Evolutionary conservation across 2,329 filamentous ascomycete species (phyloP).

Genomic region (Exserohilum rostratum): DNA sequence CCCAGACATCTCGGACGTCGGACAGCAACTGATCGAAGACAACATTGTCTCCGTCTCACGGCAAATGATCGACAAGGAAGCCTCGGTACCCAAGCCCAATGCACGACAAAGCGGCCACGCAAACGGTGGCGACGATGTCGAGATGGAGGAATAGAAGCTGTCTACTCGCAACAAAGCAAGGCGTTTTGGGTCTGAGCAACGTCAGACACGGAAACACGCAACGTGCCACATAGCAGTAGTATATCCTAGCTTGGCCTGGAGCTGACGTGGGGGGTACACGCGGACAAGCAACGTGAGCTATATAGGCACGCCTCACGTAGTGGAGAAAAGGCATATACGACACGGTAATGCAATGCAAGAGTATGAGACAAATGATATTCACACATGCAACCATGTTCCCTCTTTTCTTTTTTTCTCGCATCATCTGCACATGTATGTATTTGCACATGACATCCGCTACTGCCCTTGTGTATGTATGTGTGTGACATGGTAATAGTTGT

Average conservation of each 20-base stretch:
- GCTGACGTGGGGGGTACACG: not conserved
- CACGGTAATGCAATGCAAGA: conserved; percentile 21
- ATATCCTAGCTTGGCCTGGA: not conserved
- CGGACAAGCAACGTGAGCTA: not conserved
- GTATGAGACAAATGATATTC: conserved; percentile 20
- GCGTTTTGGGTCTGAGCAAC: not conserved
- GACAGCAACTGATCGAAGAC: conserved; percentile 96
- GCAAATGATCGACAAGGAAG: conserved; percentile 99
- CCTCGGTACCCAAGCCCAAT: conserved; percentile 73
- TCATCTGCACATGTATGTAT: not conserved
- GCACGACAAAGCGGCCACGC: conserved; percentile 35
- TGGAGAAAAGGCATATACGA: conserved; percentile 3
- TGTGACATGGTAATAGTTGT: no score
- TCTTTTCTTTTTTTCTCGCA: not conserved
- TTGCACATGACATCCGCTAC: no score
- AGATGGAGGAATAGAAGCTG: conserved; percentile 20
- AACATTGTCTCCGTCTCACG: conserved; percentile 98
- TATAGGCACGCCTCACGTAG: not conserved
- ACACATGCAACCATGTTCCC: not conserved
- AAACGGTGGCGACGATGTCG: conserved; percentile 39
- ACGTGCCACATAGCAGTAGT: not conserved
- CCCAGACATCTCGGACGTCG: conserved; percentile 86
- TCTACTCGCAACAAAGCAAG: not conserved
- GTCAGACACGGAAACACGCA: not conserved
- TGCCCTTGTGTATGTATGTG: no score